Evolutionary conservation across 768 basidiomycete species (phyloP), one percentile per base, ranked within the genome.

Genomic region (Lentinus tigrinus): DNA sequence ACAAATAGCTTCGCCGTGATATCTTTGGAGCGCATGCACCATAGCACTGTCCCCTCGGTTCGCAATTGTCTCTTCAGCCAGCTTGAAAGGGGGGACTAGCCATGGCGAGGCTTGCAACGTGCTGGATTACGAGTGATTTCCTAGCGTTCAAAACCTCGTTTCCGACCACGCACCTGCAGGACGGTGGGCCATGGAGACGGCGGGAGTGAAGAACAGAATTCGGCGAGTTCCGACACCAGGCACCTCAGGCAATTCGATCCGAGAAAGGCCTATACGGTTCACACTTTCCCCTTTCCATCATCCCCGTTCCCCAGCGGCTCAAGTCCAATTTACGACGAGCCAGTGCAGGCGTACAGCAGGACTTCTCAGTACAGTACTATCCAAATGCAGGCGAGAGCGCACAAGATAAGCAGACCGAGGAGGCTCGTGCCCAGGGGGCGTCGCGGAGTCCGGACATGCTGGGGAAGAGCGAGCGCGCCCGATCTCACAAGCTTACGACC

Each of bases 371-470:
- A 31, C 31, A 31, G 31, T 31, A 6, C 31, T 11, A 6, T 31
- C 31, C 31, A 31, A 31, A 31, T 31, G 11, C 31, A 31, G 31
- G 11, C 7, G 39, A 40, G 19, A 26, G 44, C 21, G n/a, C 23
- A 47, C 23, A 27, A 47, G 52, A 54, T 54, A 54, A 54, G 58
- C 19, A 40, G 9, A 28, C 6, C 39, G 23, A 44, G 17, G 21
- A 14, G 21, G 26, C 52, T 40, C 48, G 58, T 54, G 52, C 28
- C 48, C 17, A 24, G 54, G 46, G 54, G 37, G 44, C 38, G 19
- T 56, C 60, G 60, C 60, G 60, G 60, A 61, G 60, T 61, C 51
- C 47, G 54, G 60, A 48, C 40, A 40, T 19, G 52, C 49, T 42
- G 51, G 49, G 31, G 38, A 23, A 39, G 17, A 21, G 42, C 47